Percentiles rank a stretch among this genome's conserved stretches.
Conservation (phyloP, 768 basidiomycete genomes). For the Amanita rubescens region DNA sequence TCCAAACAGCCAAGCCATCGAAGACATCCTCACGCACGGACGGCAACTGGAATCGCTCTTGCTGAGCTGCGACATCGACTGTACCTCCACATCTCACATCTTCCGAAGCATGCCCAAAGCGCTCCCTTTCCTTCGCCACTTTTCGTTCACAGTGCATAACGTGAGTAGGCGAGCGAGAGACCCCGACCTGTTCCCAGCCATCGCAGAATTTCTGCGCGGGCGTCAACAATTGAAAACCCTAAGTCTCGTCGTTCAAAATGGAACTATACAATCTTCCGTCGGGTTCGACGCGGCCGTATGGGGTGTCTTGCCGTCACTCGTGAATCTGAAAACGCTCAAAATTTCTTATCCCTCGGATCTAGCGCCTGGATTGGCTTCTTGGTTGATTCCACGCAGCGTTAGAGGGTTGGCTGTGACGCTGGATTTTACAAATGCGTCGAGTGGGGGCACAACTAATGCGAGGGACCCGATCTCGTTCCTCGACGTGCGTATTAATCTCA, state of each 20-base stretch:
- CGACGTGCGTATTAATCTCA: conserved; percentile 22
- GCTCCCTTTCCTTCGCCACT: conserved; percentile 60
- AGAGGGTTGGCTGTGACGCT: conserved; percentile 40
- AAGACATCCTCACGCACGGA: conserved; percentile 53
- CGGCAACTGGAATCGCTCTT: conserved; percentile 57
- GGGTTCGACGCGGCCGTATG: conserved; percentile 67
- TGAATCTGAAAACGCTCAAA: conserved; percentile 42
- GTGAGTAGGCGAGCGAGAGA: conserved; percentile 40
- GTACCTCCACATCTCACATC: conserved; percentile 35
- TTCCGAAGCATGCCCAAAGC: conserved; percentile 36
- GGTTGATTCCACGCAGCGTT: conserved; percentile 56
- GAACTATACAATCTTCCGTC: conserved; percentile 36
- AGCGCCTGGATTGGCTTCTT: conserved; percentile 53
- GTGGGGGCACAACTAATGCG: conserved; percentile 17
- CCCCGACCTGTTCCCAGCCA: conserved; percentile 59
- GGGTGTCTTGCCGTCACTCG: conserved; percentile 60
- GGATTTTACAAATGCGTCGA: conserved; percentile 22
- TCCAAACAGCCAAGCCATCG: conserved; percentile 39
- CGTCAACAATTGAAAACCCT: conserved; percentile 46
- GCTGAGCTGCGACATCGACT: conserved; percentile 48
- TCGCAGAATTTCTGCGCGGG: conserved; percentile 59
- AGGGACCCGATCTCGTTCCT: conserved; percentile 37
- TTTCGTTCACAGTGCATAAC: conserved; percentile 44
- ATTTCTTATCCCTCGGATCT: conserved; percentile 62
- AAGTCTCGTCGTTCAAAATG: conserved; percentile 40